Conservation (phyloP, 2,329 filamentous ascomycete species). For the Plenodomus biglobosus region DNA sequence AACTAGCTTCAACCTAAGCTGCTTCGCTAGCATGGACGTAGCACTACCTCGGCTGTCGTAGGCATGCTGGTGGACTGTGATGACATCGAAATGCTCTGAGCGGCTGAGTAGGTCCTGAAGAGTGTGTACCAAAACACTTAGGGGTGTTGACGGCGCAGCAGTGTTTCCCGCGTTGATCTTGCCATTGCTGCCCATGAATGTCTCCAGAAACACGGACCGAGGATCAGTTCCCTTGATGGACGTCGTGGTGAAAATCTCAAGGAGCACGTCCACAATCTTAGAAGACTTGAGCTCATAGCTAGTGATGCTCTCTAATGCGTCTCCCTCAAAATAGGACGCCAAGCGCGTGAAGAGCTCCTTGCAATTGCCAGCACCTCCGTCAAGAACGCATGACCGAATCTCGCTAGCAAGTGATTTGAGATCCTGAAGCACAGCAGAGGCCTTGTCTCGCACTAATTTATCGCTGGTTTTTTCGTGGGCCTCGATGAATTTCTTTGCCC, state of each 20-base stretch:
- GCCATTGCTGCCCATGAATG: slow-evolving; percentile 81
- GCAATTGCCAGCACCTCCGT: slow-evolving; percentile 51
- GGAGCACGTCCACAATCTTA: slow-evolving; percentile 79
- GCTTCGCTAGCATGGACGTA: slow-evolving; percentile 94
- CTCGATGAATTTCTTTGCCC: slow-evolving; percentile 82
- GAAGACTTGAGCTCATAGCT: slow-evolving; percentile 93
- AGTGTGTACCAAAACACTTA: slow-evolving; percentile 89
- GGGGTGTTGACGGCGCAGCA: slow-evolving; percentile 76
- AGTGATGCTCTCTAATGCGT: slow-evolving; percentile 89
- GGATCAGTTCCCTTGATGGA: slow-evolving; percentile 60
- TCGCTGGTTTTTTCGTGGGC: slow-evolving; percentile 77
- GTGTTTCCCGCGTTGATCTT: slow-evolving; percentile 61
- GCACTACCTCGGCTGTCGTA: slow-evolving; percentile 90
- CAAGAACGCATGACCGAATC: slow-evolving; percentile 70
- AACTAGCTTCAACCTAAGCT: slow-evolving; percentile 83
- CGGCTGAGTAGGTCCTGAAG: slow-evolving; percentile 93
- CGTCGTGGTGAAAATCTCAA: slow-evolving; percentile 77
- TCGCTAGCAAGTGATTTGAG: slow-evolving; percentile 71
- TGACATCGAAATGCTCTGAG: slow-evolving; percentile 96
- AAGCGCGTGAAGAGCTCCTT: slow-evolving; percentile 71
- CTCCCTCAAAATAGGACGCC: slow-evolving; percentile 81
- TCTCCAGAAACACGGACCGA: slow-evolving; percentile 80
- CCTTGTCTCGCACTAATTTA: slow-evolving; percentile 75
- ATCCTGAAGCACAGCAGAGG: slow-evolving; percentile 70
- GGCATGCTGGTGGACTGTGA: slow-evolving; percentile 90